These are phyloP conservation scores for Fraxinus excelsior DNA, from an alignment of 257 asterid genomes.

Conservation along the genomic window DNA sequence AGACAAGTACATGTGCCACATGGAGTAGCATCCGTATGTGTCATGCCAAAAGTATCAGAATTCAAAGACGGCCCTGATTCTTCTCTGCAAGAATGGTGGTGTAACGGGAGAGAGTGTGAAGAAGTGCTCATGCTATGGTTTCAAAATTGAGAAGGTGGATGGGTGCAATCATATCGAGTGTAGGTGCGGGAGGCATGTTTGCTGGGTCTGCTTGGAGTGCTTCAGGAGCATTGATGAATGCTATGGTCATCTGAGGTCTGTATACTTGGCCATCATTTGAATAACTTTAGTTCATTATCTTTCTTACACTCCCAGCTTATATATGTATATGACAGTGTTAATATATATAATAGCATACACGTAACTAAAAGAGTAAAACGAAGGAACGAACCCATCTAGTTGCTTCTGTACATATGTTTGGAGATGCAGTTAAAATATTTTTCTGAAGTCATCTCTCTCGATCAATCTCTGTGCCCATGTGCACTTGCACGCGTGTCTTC, in stretches of 20 bases:
- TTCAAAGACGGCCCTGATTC: conserved; percentile 75
- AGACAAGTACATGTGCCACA: conserved; percentile 90
- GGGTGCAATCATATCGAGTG: conserved; percentile 93
- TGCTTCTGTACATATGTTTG: conserved; percentile 24
- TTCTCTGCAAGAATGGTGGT: conserved; percentile 80
- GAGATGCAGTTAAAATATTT: conserved; percentile 5
- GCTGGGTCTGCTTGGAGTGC: conserved; percentile 77
- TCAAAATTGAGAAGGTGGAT: conserved; percentile 78
- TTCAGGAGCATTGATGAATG: conserved; percentile 60
- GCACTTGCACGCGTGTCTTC: neutral
- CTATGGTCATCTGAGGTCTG: conserved; percentile 68
- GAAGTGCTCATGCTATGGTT: conserved; percentile 68
- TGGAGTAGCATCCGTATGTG: conserved; percentile 67
- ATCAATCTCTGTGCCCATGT: neutral
- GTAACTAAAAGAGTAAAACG: conserved; percentile 6
- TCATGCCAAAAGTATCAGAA: conserved; percentile 70
- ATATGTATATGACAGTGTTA: neutral
- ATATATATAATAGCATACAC: neutral
- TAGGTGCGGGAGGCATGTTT: conserved; percentile 75
- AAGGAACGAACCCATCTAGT: neutral
- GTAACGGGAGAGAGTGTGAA: conserved; percentile 69
- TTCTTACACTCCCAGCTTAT: neutral
- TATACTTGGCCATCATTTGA: conserved; percentile 48
- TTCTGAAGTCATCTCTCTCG: neutral
- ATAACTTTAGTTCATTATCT: neutral